Conservation (phyloP, 176 grass and related monocot genomes). For the Oryza longistaminata region DNA sequence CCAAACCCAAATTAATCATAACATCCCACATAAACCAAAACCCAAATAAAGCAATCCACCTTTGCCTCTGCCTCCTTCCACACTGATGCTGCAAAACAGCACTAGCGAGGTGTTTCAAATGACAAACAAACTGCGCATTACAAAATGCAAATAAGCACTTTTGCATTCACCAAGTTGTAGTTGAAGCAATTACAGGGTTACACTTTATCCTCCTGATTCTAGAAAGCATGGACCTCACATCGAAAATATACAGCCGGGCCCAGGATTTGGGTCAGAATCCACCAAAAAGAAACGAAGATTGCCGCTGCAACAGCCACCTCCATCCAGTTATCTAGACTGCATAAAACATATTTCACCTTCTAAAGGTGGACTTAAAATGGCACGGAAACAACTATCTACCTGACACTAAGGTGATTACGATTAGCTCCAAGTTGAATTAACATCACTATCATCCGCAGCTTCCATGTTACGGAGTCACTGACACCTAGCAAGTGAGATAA, state of each 20-base stretch:
- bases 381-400: constrained; percentile 30
- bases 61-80: neutral
- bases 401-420: constrained; percentile 34
- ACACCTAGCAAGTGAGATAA: constrained; percentile 36
- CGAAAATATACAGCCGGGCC: constrained; percentile 22
- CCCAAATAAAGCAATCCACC: neutral
- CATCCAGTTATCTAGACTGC: neutral
- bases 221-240: constrained; percentile 14
- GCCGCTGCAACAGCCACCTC: neutral
- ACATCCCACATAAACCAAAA: neutral
- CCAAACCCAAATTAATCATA: neutral
- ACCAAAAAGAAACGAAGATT: constrained; percentile 7
- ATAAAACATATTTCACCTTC: constrained; percentile 8
- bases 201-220: constrained; percentile 6
- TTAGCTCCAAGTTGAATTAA: constrained; percentile 45
- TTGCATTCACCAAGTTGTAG: constrained; percentile 23
- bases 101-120: neutral
- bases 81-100: neutral
- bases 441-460: constrained; percentile 30
- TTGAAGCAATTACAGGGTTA: neutral
- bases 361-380: neutral
- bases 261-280: constrained; percentile 21
- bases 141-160: constrained; percentile 22
- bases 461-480: constrained; percentile 37
- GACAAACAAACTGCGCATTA: neutral